Conservation (phyloP, 257 asterid genomes). For the Oldenlandia corymbosa region DNA sequence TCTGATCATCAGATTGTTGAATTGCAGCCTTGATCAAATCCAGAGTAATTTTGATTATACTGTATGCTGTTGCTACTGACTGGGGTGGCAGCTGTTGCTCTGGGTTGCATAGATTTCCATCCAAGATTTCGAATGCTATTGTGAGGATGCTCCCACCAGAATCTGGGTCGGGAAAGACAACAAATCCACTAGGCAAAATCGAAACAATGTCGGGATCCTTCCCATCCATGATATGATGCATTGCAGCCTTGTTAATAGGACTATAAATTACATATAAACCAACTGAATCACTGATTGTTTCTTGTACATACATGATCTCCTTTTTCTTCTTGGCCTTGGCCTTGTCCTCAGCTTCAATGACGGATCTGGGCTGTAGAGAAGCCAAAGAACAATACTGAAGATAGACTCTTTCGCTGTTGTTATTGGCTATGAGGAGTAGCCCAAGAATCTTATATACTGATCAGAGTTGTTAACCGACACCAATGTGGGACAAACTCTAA, state of each 20-base stretch:
- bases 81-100: constrained; percentile 30
- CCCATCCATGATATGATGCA: constrained; percentile 35
- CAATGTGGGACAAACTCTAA: too few relatives aligned
- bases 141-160: constrained; percentile 31
- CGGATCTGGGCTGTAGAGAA: constrained; percentile 23
- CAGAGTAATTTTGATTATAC: constrained; percentile 32
- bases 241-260: constrained; percentile 34
- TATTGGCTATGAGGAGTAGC: too few relatives aligned
- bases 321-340: constrained; percentile 12
- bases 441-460: too few relatives aligned
- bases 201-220: constrained; percentile 30
- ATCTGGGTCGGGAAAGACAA: constrained; percentile 24
- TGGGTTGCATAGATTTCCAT: constrained; percentile 24
- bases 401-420: too few relatives aligned
- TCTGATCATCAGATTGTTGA: not conserved
- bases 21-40: constrained; percentile 28
- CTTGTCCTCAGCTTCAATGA: not conserved
- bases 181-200: constrained; percentile 43
- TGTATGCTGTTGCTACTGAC: constrained; percentile 27
- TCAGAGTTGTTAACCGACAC: too few relatives aligned
- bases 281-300: constrained; percentile 39
- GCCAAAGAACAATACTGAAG: not conserved
- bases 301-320: constrained; percentile 36
- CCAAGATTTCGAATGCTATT: constrained; percentile 37
- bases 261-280: constrained; percentile 31